Evolutionary conservation across 805 yeast species (phyloP), one percentile per base, ranked within the genome.

Genomic region (Wickerhamomyces rabaulensis): DNA sequence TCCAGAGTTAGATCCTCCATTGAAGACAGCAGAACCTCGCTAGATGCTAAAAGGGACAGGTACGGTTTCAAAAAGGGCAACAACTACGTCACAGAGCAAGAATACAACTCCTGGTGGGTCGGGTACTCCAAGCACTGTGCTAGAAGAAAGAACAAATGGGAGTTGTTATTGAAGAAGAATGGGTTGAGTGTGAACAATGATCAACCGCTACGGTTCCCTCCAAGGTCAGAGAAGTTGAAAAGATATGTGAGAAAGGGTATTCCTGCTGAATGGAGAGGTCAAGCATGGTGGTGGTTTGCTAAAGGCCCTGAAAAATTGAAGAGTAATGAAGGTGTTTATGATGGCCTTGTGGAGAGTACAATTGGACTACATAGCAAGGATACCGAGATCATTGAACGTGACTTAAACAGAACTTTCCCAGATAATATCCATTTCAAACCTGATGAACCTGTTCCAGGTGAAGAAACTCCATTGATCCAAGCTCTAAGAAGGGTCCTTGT

Each of bases 231-330:
- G 48, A 88, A 85, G 54, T 71, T 89, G 52, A 84, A 86, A 58
- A 76, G 95, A 48, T 83, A 87, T 57, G 79, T 94, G 12, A 76
- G 97, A 46, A 87, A 87, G 62, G 99, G 99, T 12, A 83, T 92
- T 10, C 98, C 99, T 0, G 91, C 96, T 0, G 97, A 89, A 61
- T 92, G 97, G 97, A 72, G 99, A 54, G 99, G 99, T 1, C 78
- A 79, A 53, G 97, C 97, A 0, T 92, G 99, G 99, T 92, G 94
- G 74, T 84, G 81, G 70, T 92, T 87, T 64, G 95, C 96, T 9
- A 82, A 82, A 22, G 99, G 98, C 3, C 75, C 81, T 46, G 94
- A 87, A 44, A 75, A 75, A 53, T 65, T 89, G 47, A 80, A 76
- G 53, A 79, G 80, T 36, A 80, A 91, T 60, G 69, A 69, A 15